A percentile compares a stretch with the other conserved stretches of the same genome.
Conservation (phyloP, 2,329 filamentous ascomycete species). For the Diaporthe sp. region DNA sequence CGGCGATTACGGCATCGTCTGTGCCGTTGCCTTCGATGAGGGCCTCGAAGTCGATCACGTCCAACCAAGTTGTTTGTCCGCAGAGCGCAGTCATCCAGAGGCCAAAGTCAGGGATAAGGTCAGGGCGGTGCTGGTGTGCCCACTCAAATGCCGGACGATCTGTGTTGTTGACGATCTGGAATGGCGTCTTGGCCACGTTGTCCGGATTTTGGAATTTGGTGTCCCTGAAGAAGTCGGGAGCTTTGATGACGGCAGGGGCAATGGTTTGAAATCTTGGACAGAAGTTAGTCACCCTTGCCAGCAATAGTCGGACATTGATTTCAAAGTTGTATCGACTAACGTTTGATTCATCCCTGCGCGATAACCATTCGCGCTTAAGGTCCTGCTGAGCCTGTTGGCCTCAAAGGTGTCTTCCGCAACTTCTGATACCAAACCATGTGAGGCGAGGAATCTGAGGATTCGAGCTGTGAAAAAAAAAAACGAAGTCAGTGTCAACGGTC, state of each 20-base stretch:
- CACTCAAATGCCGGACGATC: constrained; percentile 35
- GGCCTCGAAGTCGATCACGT: constrained; percentile 33
- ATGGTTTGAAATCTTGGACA: background rate
- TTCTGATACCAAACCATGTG: constrained; percentile 18
- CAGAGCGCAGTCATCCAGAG: constrained; percentile 35
- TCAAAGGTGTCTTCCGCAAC: constrained; percentile 20
- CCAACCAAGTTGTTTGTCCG: constrained; percentile 35
- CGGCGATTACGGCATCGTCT: background rate
- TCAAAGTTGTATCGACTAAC: background rate
- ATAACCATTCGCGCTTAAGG: background rate
- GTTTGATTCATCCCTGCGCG: constrained; percentile 24
- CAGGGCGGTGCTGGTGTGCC: constrained; percentile 30
- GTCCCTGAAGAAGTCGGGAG: constrained; percentile 10
- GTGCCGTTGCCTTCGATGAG: constrained; percentile 9
- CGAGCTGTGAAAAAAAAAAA: background rate
- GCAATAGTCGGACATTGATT: no score
- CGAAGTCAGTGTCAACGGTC: background rate
- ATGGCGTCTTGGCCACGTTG: constrained; percentile 2
- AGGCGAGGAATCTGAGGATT: constrained; percentile 30
- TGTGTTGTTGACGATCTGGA: constrained; percentile 32
- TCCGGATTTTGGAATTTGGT: constrained; percentile 23
- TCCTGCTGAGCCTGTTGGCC: constrained; percentile 26
- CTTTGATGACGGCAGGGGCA: constrained; percentile 4
- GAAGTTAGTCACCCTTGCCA: background rate
- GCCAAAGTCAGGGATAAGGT: constrained; percentile 36